Evolutionary conservation across 306 rosid species (phyloP).

Genomic region (Macrotyloma uniflorum): DNA sequence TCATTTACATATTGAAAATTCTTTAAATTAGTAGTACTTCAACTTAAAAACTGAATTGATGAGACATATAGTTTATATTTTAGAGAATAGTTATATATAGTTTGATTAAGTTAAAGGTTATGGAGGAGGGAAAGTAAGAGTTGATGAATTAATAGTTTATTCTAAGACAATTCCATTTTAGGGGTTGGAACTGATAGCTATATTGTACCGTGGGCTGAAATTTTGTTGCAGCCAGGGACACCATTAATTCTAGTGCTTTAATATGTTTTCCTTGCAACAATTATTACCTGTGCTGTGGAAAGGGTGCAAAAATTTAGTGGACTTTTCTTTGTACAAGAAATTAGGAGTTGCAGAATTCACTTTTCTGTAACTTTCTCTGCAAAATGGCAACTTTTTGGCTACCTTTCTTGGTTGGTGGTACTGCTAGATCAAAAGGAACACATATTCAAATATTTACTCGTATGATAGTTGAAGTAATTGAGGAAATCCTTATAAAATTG

Average conservation of each 20-base stretch:
- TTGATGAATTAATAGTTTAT: too few species aligned
- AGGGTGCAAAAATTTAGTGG: not conserved
- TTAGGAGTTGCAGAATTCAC: conserved; percentile 9
- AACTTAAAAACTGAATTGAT: too few species aligned
- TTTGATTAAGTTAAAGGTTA: too few species aligned
- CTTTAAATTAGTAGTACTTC: too few species aligned
- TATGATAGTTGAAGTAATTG: conserved; percentile 1
- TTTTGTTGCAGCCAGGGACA: not conserved
- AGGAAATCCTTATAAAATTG: conserved; percentile 4
- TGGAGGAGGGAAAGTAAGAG: too few species aligned
- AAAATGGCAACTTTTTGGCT: conserved; percentile 33
- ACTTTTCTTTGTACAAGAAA: not conserved
- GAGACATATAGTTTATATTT: too few species aligned
- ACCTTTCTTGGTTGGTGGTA: conserved; percentile 6
- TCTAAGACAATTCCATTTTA: too few species aligned
- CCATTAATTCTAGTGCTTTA: not conserved
- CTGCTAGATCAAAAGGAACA: conserved; percentile 15
- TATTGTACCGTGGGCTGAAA: not conserved
- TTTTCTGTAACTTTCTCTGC: conserved; percentile 19
- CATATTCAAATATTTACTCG: not conserved
- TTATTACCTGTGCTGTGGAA: not conserved
- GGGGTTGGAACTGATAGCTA: too few species aligned
- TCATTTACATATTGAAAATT: too few species aligned
- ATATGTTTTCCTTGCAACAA: not conserved
- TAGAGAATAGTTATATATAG: too few species aligned